Evolutionary conservation across 768 basidiomycete species (phyloP).

Genomic region (Suillus hirtellus): DNA sequence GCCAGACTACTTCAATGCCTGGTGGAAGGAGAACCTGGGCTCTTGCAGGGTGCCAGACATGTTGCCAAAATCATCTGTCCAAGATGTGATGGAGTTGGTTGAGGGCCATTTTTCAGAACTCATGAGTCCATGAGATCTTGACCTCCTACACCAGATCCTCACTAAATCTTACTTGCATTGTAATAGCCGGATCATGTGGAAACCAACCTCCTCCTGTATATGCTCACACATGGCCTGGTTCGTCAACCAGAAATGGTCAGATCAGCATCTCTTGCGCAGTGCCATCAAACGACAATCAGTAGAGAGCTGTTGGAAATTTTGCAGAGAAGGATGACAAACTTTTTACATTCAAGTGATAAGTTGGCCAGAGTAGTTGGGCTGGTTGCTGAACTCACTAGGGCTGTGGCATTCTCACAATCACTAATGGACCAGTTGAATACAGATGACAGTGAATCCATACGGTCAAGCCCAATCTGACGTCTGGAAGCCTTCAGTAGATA

Average conservation of each 20-base stretch:
- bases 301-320: too few species aligned
- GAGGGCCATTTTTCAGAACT: neutral
- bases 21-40: neutral
- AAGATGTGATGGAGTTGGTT: conserved; percentile 3
- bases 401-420: neutral
- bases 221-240: too few species aligned
- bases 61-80: neutral
- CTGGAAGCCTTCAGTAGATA: too few species aligned
- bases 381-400: neutral
- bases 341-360: neutral
- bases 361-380: neutral
- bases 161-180: neutral
- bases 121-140: neutral
- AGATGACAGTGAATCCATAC: neutral
- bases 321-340: too few species aligned
- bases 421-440: neutral
- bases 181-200: too few species aligned
- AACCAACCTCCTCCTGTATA: too few species aligned
- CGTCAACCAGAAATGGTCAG: too few species aligned
- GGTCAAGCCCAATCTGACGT: too few species aligned
- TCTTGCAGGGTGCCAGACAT: neutral
- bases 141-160: neutral
- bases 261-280: too few species aligned
- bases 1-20: neutral
- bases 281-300: too few species aligned